phyloP scores from a whole-genome alignment of 1,139 yeast species.

The Kodamaea derodonti region DNA sequence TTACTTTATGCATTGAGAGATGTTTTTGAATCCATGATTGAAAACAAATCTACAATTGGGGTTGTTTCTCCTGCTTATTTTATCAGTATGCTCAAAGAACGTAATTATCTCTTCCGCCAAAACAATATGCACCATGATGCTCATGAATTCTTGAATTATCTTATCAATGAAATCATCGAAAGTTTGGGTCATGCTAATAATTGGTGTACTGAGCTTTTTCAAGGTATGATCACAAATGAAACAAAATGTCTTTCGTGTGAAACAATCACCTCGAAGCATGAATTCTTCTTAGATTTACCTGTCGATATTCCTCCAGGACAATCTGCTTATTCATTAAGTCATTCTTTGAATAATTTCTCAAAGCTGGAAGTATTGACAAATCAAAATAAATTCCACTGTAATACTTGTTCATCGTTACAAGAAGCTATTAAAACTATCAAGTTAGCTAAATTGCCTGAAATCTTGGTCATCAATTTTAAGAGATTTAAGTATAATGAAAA shows the following conservation, averaged over 20 bases:
- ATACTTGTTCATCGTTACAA: constrained; percentile 83
- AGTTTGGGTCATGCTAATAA: constrained; percentile 42
- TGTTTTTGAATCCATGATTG: constrained; percentile 78
- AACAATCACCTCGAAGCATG: constrained; percentile 79
- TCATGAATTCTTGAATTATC: constrained; percentile 87
- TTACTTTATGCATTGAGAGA: constrained; percentile 78
- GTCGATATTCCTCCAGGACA: constrained; percentile 75
- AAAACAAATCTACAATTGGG: constrained; percentile 66
- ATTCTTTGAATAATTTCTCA: constrained; percentile 74
- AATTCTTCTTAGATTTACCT: constrained; percentile 80
- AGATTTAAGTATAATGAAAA: constrained; percentile 88
- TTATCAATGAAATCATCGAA: constrained; percentile 80
- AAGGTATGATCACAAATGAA: constrained; percentile 81
- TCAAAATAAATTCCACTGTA: constrained; percentile 90
- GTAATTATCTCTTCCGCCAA: constrained; percentile 80
- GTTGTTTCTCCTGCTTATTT: constrained; percentile 80
- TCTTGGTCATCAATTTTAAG: constrained; percentile 79
- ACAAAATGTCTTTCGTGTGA: constrained; percentile 91
- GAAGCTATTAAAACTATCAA: constrained; percentile 95
- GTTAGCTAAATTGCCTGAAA: constrained; percentile 70
- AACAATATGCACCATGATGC: constrained; percentile 96
- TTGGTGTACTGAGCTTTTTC: constrained; percentile 73
- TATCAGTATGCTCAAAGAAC: constrained; percentile 70
- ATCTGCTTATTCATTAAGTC: constrained; percentile 61
- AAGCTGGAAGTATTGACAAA: constrained; percentile 83